Percentiles rank a stretch among this genome's conserved stretches.
These are phyloP conservation scores for Petunia secreta DNA, from an alignment of 257 asterid genomes.

Conservation along the genomic window DNA sequence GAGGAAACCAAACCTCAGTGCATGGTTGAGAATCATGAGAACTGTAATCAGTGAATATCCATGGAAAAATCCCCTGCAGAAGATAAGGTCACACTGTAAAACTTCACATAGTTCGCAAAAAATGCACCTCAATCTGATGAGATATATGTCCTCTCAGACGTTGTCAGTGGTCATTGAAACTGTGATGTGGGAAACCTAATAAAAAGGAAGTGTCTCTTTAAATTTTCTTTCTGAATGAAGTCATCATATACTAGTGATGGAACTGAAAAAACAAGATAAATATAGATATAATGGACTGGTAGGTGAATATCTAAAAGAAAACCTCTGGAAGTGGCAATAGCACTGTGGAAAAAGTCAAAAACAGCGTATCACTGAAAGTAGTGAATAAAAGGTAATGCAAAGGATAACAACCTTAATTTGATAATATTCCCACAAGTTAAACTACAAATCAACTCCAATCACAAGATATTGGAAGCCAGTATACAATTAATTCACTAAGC, in stretches of 20 bases:
- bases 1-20: constrained; percentile 65
- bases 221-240: not conserved
- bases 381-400: too few species aligned
- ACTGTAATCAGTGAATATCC: constrained; percentile 87
- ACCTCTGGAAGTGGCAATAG: not conserved
- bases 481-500: not conserved
- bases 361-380: not conserved
- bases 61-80: constrained; percentile 90
- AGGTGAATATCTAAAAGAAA: not conserved
- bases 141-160: not conserved
- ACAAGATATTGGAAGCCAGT: constrained; percentile 6
- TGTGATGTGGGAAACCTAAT: not conserved
- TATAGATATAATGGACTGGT: not conserved
- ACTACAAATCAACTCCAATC: constrained; percentile 1
- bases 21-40: constrained; percentile 95
- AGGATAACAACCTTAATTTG: not conserved
- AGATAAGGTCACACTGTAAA: constrained; percentile 17
- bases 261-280: constrained; percentile 4
- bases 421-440: not conserved
- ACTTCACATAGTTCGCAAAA: not conserved
- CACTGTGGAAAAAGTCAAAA: not conserved
- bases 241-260: not conserved
- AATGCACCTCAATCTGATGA: not conserved
- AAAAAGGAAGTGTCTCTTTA: not conserved
- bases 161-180: constrained; percentile 1